These are phyloP conservation scores for Nicotiana obtusifolia DNA, from an alignment of 257 asterid genomes.

Conservation along the genomic window DNA sequence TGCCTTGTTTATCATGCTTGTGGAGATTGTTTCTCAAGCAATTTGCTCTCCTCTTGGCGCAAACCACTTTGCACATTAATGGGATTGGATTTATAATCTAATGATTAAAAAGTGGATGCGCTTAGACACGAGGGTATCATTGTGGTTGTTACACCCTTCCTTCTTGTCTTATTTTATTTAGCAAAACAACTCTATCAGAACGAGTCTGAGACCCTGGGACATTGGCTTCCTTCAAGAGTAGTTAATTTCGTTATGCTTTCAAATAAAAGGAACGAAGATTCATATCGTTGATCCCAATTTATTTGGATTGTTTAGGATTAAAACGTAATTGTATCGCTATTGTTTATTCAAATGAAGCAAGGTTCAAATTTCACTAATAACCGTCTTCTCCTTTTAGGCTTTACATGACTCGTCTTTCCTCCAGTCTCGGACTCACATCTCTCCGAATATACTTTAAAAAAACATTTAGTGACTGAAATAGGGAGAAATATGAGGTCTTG, in stretches of 20 bases:
- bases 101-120: not conserved
- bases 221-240: too few relatives aligned
- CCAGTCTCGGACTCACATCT: not conserved
- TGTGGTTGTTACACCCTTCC: too few relatives aligned
- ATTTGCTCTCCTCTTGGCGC: not conserved
- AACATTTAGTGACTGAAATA: not conserved
- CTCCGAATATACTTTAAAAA: not conserved
- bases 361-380: not conserved
- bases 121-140: too few relatives aligned
- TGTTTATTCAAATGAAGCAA: not conserved
- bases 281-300: too few relatives aligned
- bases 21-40: not conserved
- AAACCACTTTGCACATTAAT: not conserved
- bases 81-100: not conserved
- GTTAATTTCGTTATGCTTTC: too few relatives aligned
- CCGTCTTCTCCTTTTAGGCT: not conserved
- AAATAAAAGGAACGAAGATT: not conserved
- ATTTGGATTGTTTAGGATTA: too few relatives aligned
- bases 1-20: not conserved
- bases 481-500: not conserved
- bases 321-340: accelerated
- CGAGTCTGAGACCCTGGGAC: too few relatives aligned
- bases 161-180: too few relatives aligned
- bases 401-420: not conserved
- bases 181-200: too few relatives aligned